phyloP scores from a whole-genome alignment of 441 rosid species.

The Adansonia gregorii region DNA sequence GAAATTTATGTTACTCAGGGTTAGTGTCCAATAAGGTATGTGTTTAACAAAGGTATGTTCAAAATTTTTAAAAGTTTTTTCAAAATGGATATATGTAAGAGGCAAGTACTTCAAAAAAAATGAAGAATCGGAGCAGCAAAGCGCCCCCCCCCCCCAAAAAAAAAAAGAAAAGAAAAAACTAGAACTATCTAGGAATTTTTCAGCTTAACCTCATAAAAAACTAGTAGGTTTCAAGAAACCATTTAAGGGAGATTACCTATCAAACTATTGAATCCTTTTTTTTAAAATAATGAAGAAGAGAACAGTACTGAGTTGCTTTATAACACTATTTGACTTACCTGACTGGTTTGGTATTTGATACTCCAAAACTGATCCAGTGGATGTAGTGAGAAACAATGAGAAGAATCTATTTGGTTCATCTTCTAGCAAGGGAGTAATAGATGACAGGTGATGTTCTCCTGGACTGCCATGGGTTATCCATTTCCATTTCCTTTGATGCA shows the following conservation, averaged over 20 bases:
- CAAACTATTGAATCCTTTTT: background rate
- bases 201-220: background rate
- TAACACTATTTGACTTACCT: slow-evolving; percentile 39
- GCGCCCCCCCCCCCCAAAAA: background rate
- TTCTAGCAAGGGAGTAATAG: slow-evolving; percentile 52
- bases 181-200: background rate
- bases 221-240: background rate
- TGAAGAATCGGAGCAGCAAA: background rate
- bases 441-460: slow-evolving; percentile 50
- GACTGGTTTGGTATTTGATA: slow-evolving; percentile 47
- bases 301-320: background rate
- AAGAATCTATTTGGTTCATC: slow-evolving; percentile 47
- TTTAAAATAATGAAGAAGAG: background rate
- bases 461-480: slow-evolving; percentile 72
- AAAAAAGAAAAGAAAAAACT: background rate
- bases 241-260: background rate
- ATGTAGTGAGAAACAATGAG: slow-evolving; percentile 55
- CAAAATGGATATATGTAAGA: background rate
- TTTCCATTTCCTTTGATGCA: slow-evolving; percentile 68
- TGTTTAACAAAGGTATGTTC: background rate
- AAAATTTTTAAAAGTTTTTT: background rate
- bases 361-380: slow-evolving; percentile 55
- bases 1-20: background rate
- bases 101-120: background rate
- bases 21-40: background rate